Percentiles rank a stretch among this genome's conserved stretches.
Conservation (phyloP, 2,329 filamentous ascomycete species). For the Emmonsia crescens region DNA sequence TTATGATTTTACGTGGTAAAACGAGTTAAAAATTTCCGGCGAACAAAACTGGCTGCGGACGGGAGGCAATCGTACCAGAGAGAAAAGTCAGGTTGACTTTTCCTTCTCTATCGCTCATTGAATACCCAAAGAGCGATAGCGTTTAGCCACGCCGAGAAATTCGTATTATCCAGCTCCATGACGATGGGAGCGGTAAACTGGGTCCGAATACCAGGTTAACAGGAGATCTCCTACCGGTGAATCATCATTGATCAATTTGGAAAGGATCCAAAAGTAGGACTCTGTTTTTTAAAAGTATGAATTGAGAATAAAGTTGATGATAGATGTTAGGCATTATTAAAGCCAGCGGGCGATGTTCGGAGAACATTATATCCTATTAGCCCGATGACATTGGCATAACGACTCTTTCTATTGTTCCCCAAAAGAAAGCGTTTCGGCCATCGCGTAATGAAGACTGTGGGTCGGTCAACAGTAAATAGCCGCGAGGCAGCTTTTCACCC, state of each 20-base stretch:
- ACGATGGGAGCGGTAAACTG: background rate
- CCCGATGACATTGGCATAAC: background rate
- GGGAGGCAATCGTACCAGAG: background rate
- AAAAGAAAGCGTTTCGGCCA: background rate
- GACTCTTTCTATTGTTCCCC: background rate
- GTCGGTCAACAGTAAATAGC: background rate
- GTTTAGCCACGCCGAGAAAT: background rate
- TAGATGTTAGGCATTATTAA: background rate
- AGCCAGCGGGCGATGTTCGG: background rate
- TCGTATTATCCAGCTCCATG: slow-evolving; percentile 1
- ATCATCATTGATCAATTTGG: background rate
- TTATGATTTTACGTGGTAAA: background rate
- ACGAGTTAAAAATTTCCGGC: background rate
- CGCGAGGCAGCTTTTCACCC: background rate
- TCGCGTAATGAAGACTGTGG: background rate
- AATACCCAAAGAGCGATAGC: background rate
- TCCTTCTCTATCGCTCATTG: background rate
- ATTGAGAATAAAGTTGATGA: background rate
- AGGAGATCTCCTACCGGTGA: background rate
- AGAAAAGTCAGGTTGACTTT: background rate
- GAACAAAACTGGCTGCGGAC: background rate
- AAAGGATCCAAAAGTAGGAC: background rate
- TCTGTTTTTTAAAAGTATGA: background rate
- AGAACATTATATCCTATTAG: background rate
- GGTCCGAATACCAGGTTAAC: background rate